Evolutionary conservation across 2,329 filamentous ascomycete genomes (phyloP), one percentile per base, ranked within the genome.

Genomic region (Trichoderma oligosporum): DNA sequence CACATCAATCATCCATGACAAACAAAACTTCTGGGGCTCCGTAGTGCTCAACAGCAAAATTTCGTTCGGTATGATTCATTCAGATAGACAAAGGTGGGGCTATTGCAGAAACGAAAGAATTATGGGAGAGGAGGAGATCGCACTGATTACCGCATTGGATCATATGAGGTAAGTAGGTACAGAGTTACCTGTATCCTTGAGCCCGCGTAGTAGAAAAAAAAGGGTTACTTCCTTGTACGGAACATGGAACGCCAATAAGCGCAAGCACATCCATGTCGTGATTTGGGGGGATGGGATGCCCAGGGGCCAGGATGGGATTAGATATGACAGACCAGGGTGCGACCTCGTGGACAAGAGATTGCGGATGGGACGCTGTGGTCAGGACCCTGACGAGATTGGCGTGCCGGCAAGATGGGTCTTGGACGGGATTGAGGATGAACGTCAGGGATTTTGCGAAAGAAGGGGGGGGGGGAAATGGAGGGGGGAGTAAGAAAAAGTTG

Each of bases 81-180:
- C 47, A 25, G 49, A 29, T 7, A 14, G 27, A 31, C 22, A 36
- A n/a, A 6, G 39, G 38, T 53, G 49, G 49, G 49, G 49, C 18
- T 42, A n/a, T 14, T 36, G 16, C 44, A 47, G 42, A 56, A 12
- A 49, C 29, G 18, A 22, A 14, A 39, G 52, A 33, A 29, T 39
- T 39, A 22, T 29, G 25, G 42, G 38, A 47, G 33, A 20, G 14
- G 24, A 53, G 16, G 39, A 16, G 22, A 59, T 59, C 57, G 57
- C 57, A 59, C 51, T 47, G 57, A 59, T 59, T 59, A 56, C 57
- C 57, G 57, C 51, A 47, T 59, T 59, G 42, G 57, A 45, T 57
- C 35, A 54, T 46, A 57, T 18, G 44, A 31, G 42, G 31, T 54
- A 54, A n/a, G n/a, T n/a, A n/a, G n/a, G n/a, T n/a, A n/a, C n/a